These are phyloP conservation scores for Chenopodium berlandieri DNA, from an alignment of 148 eudicot species.

Conservation along the genomic window DNA sequence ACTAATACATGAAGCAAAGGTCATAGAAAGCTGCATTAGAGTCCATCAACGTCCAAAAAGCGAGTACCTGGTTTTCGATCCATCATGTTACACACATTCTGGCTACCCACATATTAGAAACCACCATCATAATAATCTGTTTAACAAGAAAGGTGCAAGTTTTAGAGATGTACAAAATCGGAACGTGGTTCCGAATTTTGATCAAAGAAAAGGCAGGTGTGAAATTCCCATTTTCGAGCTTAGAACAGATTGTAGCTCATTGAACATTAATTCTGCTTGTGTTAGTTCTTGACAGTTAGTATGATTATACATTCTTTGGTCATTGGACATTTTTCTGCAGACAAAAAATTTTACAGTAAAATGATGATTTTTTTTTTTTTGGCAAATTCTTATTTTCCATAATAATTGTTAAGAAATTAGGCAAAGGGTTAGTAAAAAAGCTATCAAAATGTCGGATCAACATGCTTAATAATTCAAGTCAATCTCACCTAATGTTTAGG, in stretches of 20 bases:
- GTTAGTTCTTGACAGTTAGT: constrained; percentile 17
- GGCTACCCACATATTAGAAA: constrained; percentile 57
- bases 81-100: constrained; percentile 32
- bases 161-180: constrained; percentile 26
- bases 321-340: neutral
- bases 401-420: neutral
- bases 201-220: constrained; percentile 27
- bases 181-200: constrained; percentile 14
- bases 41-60: constrained; percentile 36
- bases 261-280: constrained; percentile 33
- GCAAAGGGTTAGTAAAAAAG: neutral
- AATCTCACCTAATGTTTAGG: neutral
- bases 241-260: constrained; percentile 25
- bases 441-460: neutral
- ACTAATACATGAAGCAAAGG: constrained; percentile 50
- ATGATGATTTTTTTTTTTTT: neutral
- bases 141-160: constrained; percentile 25
- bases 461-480: neutral
- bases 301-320: neutral
- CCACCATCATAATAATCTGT: neutral
- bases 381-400: neutral
- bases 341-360: neutral
- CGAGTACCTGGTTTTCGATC: constrained; percentile 31
- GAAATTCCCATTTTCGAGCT: constrained; percentile 46
- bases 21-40: constrained; percentile 57